Evolutionary conservation across 2,329 filamentous ascomycete genomes (phyloP).

Genomic region (Stylonectria norvegica): DNA sequence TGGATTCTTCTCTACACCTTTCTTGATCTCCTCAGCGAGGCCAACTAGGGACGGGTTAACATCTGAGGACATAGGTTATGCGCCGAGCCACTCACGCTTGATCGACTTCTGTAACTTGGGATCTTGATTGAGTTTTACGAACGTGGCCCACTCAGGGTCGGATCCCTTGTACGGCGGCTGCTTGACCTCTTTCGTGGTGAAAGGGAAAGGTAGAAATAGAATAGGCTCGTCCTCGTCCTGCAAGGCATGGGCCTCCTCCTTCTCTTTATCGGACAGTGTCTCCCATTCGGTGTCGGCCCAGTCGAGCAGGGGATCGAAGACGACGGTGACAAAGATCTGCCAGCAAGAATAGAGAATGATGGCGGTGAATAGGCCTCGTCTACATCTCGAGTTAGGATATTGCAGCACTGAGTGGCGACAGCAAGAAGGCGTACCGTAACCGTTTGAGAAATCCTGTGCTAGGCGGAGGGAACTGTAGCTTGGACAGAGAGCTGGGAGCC

Average conservation of each 20-base stretch:
- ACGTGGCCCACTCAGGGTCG: constrained; percentile 63
- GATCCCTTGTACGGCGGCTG: constrained; percentile 50
- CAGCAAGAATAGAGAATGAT: constrained; percentile 37
- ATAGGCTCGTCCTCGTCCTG: constrained; percentile 44
- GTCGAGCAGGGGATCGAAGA: constrained; percentile 44
- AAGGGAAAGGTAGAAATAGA: constrained; percentile 60
- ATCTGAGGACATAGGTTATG: too few species aligned
- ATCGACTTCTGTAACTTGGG: constrained; percentile 45
- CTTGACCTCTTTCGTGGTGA: constrained; percentile 49
- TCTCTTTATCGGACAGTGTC: constrained; percentile 42
- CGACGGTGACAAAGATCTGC: constrained; percentile 42
- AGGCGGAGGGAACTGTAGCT: too few species aligned
- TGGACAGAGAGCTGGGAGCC: constrained; percentile 7
- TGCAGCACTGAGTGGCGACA: background rate
- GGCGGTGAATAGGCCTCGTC: constrained; percentile 30
- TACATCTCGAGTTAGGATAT: constrained; percentile 15
- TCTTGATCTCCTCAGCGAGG: constrained; percentile 33
- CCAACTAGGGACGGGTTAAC: constrained; percentile 27
- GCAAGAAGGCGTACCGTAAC: constrained; percentile 25
- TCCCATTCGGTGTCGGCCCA: constrained; percentile 42
- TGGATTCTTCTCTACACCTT: constrained; percentile 40
- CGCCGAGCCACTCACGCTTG: constrained; percentile 42
- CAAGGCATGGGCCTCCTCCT: constrained; percentile 37
- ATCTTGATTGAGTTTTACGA: constrained; percentile 56
- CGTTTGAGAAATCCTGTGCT: constrained; percentile 27